phyloP scores from a whole-genome alignment of 2,329 filamentous ascomycete species.

The Ceratocystis lukuohia region DNA sequence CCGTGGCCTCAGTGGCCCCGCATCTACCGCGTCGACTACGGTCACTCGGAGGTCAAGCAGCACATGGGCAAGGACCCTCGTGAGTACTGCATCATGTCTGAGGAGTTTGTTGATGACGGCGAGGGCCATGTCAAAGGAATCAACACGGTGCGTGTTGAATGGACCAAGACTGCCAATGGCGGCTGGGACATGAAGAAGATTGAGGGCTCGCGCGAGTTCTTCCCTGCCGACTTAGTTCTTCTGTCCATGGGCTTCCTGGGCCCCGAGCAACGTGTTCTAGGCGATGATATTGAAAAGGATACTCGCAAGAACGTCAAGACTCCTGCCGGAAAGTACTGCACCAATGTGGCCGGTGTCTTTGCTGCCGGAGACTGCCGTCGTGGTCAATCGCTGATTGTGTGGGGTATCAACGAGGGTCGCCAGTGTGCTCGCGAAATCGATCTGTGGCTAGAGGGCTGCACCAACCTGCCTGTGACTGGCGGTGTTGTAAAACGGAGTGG shows the following conservation, averaged over 20 bases:
- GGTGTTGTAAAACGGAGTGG: slow-evolving; percentile 82
- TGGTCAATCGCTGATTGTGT: slow-evolving; percentile 91
- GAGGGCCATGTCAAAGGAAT: slow-evolving; percentile 83
- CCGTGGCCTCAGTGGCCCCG: slow-evolving; percentile 98
- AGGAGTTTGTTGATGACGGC: slow-evolving; percentile 87
- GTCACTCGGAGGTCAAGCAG: slow-evolving; percentile 87
- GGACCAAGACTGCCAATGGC: slow-evolving; percentile 77
- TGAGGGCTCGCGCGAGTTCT: slow-evolving; percentile 86
- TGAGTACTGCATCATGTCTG: slow-evolving; percentile 97
- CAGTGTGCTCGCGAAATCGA: slow-evolving; percentile 88
- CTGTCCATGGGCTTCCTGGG: slow-evolving; percentile 96
- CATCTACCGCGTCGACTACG: slow-evolving; percentile 97
- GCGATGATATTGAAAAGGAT: slow-evolving; percentile 82
- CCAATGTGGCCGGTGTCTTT: slow-evolving; percentile 78
- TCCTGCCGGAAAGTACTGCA: slow-evolving; percentile 70
- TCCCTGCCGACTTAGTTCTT: slow-evolving; percentile 87
- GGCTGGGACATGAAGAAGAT: slow-evolving; percentile 99
- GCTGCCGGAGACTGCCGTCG: slow-evolving; percentile 90
- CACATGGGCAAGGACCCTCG: slow-evolving; percentile 93
- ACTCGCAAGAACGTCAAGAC: slow-evolving; percentile 94
- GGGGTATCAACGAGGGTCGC: slow-evolving; percentile 96
- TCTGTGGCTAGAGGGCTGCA: slow-evolving; percentile 66
- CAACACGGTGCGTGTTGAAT: slow-evolving; percentile 89
- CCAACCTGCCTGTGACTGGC: slow-evolving; percentile 74
- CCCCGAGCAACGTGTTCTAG: slow-evolving; percentile 76